A percentile compares a stretch with the other conserved stretches of the same genome.
Evolutionary conservation across 192 early-diverging fungal species (phyloP).

Genomic region (Lobosporangium transversale): DNA sequence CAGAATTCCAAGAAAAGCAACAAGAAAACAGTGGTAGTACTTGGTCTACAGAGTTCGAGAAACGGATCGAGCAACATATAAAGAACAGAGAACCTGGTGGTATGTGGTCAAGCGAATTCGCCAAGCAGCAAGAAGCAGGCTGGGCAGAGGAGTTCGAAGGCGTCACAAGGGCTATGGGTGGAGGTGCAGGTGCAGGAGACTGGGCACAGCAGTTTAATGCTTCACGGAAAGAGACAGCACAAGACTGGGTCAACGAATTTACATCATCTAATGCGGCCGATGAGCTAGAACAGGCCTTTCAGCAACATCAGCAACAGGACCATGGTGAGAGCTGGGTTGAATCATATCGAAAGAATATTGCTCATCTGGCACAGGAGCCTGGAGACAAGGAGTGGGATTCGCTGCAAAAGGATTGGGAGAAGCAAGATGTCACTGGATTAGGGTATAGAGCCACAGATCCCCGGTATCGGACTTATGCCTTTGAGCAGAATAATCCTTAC

Average conservation of each 20-base stretch:
- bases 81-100: slow-evolving; percentile 59
- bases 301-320: slow-evolving; percentile 62
- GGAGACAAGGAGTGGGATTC: slow-evolving; percentile 76
- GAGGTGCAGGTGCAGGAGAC: slow-evolving; percentile 50
- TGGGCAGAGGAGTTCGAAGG: slow-evolving; percentile 71
- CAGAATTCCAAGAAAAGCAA: slow-evolving; percentile 38
- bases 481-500: slow-evolving; percentile 81
- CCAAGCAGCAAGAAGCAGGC: slow-evolving; percentile 62
- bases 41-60: slow-evolving; percentile 79
- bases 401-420: slow-evolving; percentile 78
- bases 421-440: slow-evolving; percentile 45
- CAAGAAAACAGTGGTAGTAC: slow-evolving; percentile 57
- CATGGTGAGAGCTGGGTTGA: slow-evolving; percentile 75
- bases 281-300: slow-evolving; percentile 56
- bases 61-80: slow-evolving; percentile 61
- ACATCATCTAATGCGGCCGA: slow-evolving; percentile 53
- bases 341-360: slow-evolving; percentile 75
- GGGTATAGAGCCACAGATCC: slow-evolving; percentile 65
- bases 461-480: slow-evolving; percentile 76
- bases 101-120: slow-evolving; percentile 67
- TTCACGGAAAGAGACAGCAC: slow-evolving; percentile 15
- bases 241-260: slow-evolving; percentile 60
- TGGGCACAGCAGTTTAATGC: slow-evolving; percentile 58
- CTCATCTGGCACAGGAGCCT: slow-evolving; percentile 66
- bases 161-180: slow-evolving; percentile 54